Evolutionary conservation across 805 yeast species (phyloP).

Genomic region (Cyberlindnera maritima): DNA sequence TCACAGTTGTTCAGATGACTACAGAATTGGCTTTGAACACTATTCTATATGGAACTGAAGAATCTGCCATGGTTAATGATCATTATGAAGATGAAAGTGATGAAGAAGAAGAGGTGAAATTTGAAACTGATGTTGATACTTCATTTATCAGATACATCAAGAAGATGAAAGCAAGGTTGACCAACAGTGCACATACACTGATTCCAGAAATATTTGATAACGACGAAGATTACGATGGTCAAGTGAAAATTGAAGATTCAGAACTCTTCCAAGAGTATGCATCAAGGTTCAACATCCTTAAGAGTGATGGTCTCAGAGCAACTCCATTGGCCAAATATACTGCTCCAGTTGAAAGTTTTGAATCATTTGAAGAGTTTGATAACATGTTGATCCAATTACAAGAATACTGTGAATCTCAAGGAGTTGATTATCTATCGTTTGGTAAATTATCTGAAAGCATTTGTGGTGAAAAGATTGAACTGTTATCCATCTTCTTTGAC

Average conservation of each 20-base stretch:
- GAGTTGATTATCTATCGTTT: constrained; percentile 13
- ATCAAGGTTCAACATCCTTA: constrained; percentile 6
- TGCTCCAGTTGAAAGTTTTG: constrained; percentile 25
- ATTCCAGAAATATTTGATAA: neutral
- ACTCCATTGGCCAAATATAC: constrained; percentile 24
- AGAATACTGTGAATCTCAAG: constrained; percentile 28
- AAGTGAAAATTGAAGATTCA: constrained; percentile 8
- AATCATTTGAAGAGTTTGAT: constrained; percentile 33
- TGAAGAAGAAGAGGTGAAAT: neutral
- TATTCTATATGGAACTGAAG: neutral
- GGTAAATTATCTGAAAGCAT: neutral
- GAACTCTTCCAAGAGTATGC: constrained; percentile 20
- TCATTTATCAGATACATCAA: neutral
- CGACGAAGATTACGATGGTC: neutral
- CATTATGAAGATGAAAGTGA: neutral
- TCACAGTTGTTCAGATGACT: constrained; percentile 9
- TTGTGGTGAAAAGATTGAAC: constrained; percentile 1
- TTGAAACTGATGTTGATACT: neutral
- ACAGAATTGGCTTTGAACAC: constrained; percentile 6
- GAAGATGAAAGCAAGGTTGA: neutral
- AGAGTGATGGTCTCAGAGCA: constrained; percentile 5
- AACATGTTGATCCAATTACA: constrained; percentile 37
- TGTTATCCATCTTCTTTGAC: constrained; percentile 6
- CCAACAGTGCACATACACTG: neutral
- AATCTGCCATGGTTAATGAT: neutral